These are phyloP conservation scores for Leccinum sublutescens DNA, from an alignment of 768 basidiomycete genomes.

Conservation along the genomic window DNA sequence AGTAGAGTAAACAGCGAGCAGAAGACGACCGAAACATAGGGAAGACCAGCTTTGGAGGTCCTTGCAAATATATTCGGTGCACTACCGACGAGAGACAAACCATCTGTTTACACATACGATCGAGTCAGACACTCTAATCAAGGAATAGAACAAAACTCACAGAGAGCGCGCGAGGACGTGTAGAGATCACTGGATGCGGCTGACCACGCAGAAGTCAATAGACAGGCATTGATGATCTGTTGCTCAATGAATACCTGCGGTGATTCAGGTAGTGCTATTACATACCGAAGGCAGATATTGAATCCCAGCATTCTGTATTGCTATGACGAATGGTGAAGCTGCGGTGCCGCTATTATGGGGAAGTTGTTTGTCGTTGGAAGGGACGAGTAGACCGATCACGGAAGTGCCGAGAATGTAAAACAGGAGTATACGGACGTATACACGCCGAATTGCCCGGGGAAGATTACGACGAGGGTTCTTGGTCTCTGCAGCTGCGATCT, in stretches of 20 bases:
- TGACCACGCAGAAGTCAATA: conserved; percentile 90
- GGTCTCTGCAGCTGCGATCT: conserved; percentile 89
- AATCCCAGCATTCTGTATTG: conserved; percentile 84
- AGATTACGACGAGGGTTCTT: conserved; percentile 79
- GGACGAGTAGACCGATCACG: conserved; percentile 82
- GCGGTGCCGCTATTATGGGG: conserved; percentile 56
- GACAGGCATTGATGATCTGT: conserved; percentile 76
- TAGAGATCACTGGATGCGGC: conserved; percentile 89
- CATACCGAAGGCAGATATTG: conserved; percentile 73
- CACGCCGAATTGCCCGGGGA: conserved; percentile 54
- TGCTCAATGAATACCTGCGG: not conserved
- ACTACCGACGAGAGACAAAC: no score
- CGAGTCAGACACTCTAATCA: not conserved
- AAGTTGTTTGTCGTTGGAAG: conserved; percentile 61
- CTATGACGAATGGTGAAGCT: conserved; percentile 89
- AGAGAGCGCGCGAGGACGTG: conserved; percentile 84
- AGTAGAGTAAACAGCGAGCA: no score
- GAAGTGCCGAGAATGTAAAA: conserved; percentile 71
- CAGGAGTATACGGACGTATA: conserved; percentile 76
- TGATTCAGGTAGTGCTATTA: conserved; percentile 15
- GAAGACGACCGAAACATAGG: no score
- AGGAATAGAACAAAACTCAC: conserved; percentile 40
- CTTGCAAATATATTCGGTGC: no score
- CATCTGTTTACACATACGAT: not conserved
- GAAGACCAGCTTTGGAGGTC: no score